Evolutionary conservation across 192 early-diverging fungal genomes (phyloP), one percentile per base, ranked within the genome.

Genomic region (Coemansia aciculifera): DNA sequence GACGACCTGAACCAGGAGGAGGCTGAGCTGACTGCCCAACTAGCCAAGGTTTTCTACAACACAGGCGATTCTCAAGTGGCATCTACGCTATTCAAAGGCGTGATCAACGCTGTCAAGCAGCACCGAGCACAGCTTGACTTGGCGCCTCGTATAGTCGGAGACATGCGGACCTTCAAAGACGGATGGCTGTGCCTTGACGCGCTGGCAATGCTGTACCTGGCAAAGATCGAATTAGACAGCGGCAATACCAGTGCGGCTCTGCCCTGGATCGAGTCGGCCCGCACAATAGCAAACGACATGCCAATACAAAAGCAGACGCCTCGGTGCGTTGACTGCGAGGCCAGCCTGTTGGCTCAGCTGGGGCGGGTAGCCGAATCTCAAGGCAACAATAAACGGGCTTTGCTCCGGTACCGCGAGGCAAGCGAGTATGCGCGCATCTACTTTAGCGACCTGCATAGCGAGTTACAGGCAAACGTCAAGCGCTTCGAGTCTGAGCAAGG

Each of bases 121-220:
- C 79, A 82, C 72, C 71, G 67, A 40, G 67, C 72, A 1, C 79
- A 77, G n/a, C 37, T 71, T 1, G 65, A 71, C 23, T 34, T 67
- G 17, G 66, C 75, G 2, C 79, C 74, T 5, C 75, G 66, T 19
- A 24, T 82, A 10, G 57, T 74, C 6, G 56, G 46, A n/a, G 68
- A 74, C 32, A 43, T 42, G 42, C 71, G 74, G 11, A 66, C 72
- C 9, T 77, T 66, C 36, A 63, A 62, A 12, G 69, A 82, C 42
- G 71, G 67, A 13, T 82, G 79, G 79, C 68, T 70, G 4, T 82
- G 79, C 40, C 65, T 82, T 27, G 79, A 82, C 46, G 62, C 75
- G 11, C 37, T 63, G 9, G 79, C 74, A 0, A 69, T 82, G 71
- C 52, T 74, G 9, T 71, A 68, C 48, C 59, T 82, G 9, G 74